phyloP scores from a whole-genome alignment of 2,329 filamentous ascomycete species.

The Cercospora brassicicola region DNA sequence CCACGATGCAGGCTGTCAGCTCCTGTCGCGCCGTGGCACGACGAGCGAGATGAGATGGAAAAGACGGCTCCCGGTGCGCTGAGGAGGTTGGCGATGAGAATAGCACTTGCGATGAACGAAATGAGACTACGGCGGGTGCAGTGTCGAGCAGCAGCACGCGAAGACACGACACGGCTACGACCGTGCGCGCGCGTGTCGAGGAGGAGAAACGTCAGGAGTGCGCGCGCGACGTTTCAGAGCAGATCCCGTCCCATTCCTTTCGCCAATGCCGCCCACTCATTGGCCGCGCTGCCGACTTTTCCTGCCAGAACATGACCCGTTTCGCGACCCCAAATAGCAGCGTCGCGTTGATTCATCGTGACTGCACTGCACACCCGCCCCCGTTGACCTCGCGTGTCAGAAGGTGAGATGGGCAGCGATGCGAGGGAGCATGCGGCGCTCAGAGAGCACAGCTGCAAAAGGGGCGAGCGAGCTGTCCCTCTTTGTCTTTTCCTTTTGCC shows the following conservation, averaged over 20 bases:
- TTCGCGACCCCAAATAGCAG: background rate
- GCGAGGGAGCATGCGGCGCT: background rate
- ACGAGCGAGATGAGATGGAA: background rate
- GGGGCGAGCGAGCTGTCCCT: background rate
- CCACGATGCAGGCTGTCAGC: background rate
- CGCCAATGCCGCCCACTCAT: background rate
- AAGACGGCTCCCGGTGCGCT: background rate
- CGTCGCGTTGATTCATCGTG: background rate
- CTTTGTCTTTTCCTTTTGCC: background rate
- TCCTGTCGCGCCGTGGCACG: background rate
- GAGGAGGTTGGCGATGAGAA: background rate
- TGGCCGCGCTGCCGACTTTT: background rate
- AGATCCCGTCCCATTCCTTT: background rate
- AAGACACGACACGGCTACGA: background rate
- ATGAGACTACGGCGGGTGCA: background rate
- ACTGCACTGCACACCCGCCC: background rate
- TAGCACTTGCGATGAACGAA: background rate
- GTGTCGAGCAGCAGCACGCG: background rate
- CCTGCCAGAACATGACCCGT: background rate
- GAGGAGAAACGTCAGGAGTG: background rate
- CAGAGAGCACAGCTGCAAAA: background rate
- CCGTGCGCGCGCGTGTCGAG: background rate
- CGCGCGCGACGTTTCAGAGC: background rate
- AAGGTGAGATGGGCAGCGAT: background rate
- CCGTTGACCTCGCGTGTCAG: background rate